A percentile compares a stretch with the other conserved stretches of the same genome.
Evolutionary conservation across 768 basidiomycete species (phyloP).

Genomic region (Sarcodon aspratus): DNA sequence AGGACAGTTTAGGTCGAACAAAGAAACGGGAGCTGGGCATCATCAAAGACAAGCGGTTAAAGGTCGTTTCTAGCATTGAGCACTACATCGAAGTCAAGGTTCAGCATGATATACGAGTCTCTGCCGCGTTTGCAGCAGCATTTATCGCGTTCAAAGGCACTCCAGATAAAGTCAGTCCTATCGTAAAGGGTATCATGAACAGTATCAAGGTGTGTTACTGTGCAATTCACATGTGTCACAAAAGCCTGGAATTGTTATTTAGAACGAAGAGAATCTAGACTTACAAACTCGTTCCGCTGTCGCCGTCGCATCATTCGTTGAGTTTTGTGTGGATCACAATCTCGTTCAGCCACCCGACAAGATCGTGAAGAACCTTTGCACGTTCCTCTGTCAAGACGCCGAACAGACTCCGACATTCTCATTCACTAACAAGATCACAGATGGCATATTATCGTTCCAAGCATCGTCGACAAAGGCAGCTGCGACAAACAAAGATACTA

Average conservation of each 20-base stretch:
- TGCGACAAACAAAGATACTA: conserved; percentile 26
- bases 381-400: conserved; percentile 88
- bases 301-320: conserved; percentile 81
- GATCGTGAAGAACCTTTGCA: conserved; percentile 94
- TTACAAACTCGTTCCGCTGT: conserved; percentile 82
- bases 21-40: conserved; percentile 67
- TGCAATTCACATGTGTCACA: neutral
- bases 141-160: conserved; percentile 79
- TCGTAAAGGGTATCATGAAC: conserved; percentile 96
- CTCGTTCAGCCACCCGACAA: conserved; percentile 86
- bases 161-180: conserved; percentile 90
- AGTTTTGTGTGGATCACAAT: conserved; percentile 65
- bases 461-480: conserved; percentile 21
- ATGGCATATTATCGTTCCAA: conserved; percentile 74
- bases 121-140: conserved; percentile 83
- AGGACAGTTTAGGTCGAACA: conserved; percentile 60
- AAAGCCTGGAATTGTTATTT: neutral
- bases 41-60: conserved; percentile 66
- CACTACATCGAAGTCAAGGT: conserved; percentile 75
- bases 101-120: conserved; percentile 79
- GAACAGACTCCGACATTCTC: conserved; percentile 86
- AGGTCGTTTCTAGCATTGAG: conserved; percentile 60
- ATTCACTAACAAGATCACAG: conserved; percentile 41
- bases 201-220: conserved; percentile 78
- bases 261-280: conserved; percentile 84